phyloP scores from a whole-genome alignment of 2,329 filamentous ascomycete genomes.

The Colletotrichum australisinense region DNA sequence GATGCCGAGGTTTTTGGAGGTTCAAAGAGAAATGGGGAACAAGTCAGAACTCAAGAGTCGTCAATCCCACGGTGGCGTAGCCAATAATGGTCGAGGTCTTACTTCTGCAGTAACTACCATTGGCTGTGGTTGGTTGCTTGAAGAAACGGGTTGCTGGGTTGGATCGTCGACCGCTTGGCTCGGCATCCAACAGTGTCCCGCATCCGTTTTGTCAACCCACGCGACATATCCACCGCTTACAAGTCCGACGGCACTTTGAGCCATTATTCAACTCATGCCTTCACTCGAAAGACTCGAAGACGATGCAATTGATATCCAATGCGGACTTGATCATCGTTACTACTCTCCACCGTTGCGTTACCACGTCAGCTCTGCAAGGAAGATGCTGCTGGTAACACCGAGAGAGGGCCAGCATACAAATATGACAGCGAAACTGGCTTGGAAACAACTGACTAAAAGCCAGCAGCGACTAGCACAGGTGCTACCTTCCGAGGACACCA shows the following conservation, averaged over 20 bases:
- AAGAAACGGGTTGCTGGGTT: slow-evolving; percentile 8
- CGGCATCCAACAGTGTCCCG: neutral
- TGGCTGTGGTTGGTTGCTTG: neutral
- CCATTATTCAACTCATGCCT: neutral
- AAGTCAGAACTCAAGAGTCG: neutral
- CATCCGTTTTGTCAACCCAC: neutral
- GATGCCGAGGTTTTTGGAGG: neutral
- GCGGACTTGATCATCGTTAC: neutral
- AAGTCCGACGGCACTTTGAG: neutral
- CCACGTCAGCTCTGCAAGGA: neutral
- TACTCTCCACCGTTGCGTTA: neutral
- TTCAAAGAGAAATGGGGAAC: neutral
- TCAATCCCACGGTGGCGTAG: neutral
- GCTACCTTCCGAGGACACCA: neutral
- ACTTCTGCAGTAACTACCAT: neutral
- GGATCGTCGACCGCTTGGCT: neutral
- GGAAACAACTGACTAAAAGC: neutral
- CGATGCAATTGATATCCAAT: neutral
- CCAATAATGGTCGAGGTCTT: neutral
- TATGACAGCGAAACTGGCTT: neutral
- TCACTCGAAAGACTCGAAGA: neutral
- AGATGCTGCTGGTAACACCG: neutral
- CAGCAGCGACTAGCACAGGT: neutral
- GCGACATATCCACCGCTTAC: neutral
- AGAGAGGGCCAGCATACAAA: neutral